These are phyloP conservation scores for Xylariaceae sp. DNA, from an alignment of 2,329 filamentous ascomycete genomes.

Conservation along the genomic window DNA sequence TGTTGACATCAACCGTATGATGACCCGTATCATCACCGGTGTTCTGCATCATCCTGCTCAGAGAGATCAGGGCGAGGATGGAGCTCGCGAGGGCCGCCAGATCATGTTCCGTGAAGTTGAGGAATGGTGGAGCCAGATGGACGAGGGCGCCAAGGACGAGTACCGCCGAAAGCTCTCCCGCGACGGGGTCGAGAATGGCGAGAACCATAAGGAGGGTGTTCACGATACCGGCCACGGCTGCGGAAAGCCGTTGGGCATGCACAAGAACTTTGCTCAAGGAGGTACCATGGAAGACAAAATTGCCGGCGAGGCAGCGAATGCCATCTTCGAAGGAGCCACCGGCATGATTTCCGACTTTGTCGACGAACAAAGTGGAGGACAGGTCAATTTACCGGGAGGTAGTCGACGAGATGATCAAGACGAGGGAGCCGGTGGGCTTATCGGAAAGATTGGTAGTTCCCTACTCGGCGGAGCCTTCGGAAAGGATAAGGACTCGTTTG, in stretches of 20 bases:
- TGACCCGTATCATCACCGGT: conserved; percentile 71
- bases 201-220: conserved; percentile 82
- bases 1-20: conserved; percentile 59
- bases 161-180: conserved; percentile 71
- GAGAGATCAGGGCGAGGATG: conserved; percentile 61
- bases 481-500: conserved; percentile 44
- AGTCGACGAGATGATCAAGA: neutral
- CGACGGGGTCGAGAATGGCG: conserved; percentile 65
- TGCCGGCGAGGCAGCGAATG: conserved; percentile 46
- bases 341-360: conserved; percentile 42
- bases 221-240: conserved; percentile 82
- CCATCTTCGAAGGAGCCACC: conserved; percentile 50
- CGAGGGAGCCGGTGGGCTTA: conserved; percentile 51
- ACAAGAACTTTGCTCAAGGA: conserved; percentile 50
- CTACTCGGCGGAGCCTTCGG: conserved; percentile 57
- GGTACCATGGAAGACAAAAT: conserved; percentile 49
- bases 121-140: conserved; percentile 72
- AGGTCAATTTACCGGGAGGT: conserved; percentile 15
- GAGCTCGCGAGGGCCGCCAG: conserved; percentile 61
- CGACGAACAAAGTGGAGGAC: conserved; percentile 35
- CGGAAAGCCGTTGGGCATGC: conserved; percentile 68
- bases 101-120: conserved; percentile 75
- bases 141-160: conserved; percentile 52
- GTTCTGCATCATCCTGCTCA: conserved; percentile 86
- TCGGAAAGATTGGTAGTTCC: conserved; percentile 60